Evolutionary conservation across 805 yeast genomes (phyloP), one percentile per base, ranked within the genome.

Genomic region (Lachancea thermotolerans): DNA sequence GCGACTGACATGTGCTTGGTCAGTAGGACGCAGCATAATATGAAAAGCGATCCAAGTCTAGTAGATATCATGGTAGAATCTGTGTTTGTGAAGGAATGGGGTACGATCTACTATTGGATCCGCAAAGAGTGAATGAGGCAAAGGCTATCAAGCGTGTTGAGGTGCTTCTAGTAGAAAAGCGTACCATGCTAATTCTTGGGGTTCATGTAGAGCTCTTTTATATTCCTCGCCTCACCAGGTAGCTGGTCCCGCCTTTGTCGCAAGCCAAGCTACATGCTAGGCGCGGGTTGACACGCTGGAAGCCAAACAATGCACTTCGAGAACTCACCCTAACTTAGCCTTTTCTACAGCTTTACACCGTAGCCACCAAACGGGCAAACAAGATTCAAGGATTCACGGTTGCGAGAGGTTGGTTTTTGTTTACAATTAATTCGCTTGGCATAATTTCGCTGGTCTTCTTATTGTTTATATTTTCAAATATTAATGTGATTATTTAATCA

Each of bases 1-100:
- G 62, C 59, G 25, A 52, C 37, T 11, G 55, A 38, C 25, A 53
- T 21, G 11, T 47, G 15, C 14, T 49, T 31, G 6, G 37, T 18
- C 25, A 42, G 10, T 11, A 37, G 11, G n/a, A 31, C 41, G 10
- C 21, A 16, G 31, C 27, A 33, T 10, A 42, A n/a, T 14, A 42
- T 17, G 18, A 37, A 18, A 18, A 21, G 15, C 14, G 27, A 15
- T 14, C 34, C 37, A 29, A 18, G 11, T 31, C 31, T 34, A 29
- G 8, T 31, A 9, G 38, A 25, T 9, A 34, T 27, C 43, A 40
- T 39, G 15, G 9, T 31, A 31, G 15, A 29, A 12, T n/a, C n/a
- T 39, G 16, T 15, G 17, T 11, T n/a, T 21, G n/a, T 28, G 10
- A 18, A 37, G 14, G 33, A n/a, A 35, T 11, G 25, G 7, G 25